A percentile compares a stretch with the other conserved stretches of the same genome.
phyloP scores from a whole-genome alignment of 768 basidiomycete genomes.

The Pisolithus sp. region DNA sequence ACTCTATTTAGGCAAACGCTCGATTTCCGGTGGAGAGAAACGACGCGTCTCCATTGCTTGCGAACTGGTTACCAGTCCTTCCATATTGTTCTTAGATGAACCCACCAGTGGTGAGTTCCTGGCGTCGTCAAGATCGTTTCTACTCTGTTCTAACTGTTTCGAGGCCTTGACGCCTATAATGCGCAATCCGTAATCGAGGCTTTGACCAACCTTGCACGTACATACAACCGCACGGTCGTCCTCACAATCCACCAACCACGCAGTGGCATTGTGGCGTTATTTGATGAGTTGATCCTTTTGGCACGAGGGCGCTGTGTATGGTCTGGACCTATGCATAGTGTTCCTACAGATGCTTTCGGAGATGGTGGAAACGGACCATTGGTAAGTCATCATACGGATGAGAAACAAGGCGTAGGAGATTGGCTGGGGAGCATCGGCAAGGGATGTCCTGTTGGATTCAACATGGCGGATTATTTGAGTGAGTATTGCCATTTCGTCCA shows the following conservation, averaged over 20 bases:
- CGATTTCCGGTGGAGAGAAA: conserved; percentile 97
- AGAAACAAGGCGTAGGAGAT: conserved; percentile 29
- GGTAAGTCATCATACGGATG: conserved; percentile 5
- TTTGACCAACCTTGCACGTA: conserved; percentile 74
- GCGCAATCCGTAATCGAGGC: conserved; percentile 92
- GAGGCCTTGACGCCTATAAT: conserved; percentile 91
- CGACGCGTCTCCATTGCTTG: conserved; percentile 95
- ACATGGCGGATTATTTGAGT: conserved; percentile 97
- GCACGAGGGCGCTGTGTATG: conserved; percentile 62
- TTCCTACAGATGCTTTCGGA: conserved; percentile 1
- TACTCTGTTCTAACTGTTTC: conserved; percentile 4
- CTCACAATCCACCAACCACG: conserved; percentile 99
- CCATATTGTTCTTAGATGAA: conserved; percentile 93
- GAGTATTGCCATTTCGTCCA: conserved; percentile 24
- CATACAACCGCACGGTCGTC: conserved; percentile 91
- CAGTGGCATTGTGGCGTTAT: conserved; percentile 93
- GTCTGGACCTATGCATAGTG: conserved; percentile 21
- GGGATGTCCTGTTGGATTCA: conserved; percentile 89
- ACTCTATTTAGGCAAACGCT: conserved; percentile 57
- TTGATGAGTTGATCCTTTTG: conserved; percentile 85
- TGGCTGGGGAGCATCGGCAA: conserved; percentile 77
- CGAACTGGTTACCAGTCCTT: conserved; percentile 95
- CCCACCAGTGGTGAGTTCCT: conserved; percentile 78
- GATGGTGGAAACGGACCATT: conserved; percentile 1
- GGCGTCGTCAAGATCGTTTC: neutral